Evolutionary conservation across 176 grass and related monocot species (phyloP), one percentile per base, ranked within the genome.

Genomic region (Tillandsia fasciculata): DNA sequence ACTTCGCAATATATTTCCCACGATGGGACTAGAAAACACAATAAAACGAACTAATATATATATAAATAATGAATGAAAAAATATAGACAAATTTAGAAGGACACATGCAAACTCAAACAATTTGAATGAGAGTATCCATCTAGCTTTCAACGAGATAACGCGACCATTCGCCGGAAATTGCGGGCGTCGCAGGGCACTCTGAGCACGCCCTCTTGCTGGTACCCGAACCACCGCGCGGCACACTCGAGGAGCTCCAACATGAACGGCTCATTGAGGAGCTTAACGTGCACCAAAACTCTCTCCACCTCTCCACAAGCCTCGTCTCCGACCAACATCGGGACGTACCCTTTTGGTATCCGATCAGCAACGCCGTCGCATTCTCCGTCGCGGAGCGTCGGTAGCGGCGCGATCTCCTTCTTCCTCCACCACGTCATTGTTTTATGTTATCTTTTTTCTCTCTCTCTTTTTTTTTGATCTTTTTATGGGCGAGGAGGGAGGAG

Each of bases 171-270:
- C 13, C 56, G 18, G 13, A 77, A 77, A 1, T 69, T 52, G 12
- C 27, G 52, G 1, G 42, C 28, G 49, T 69, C 29, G 4, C 74
- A 77, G 5, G 65, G 65, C 4, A 77, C 33, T 15, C 29, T 69
- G 2, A 77, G 51, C 4, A 77, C 54, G 17, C 74, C 74, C 14
- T 69, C 3, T 12, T 77, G 65, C 20, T 4, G 52, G 12, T 84
- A 81, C 0, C 90, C 87, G 15, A 84, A 84, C 53, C 85, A 67
- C 13, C 73, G 52, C 9, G 56, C 78, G 0, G 87, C 78, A 72
- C 80, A 64, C 63, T 90, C 81, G 3, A 95, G 48, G 12, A 90
- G 3, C 0, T 49, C 70, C 2, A 33, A 48, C 1, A 93, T 74
- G 65, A 59, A 80, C 0, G 90, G 86, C 15, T 86, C 74, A 49